A percentile compares a stretch with the other conserved stretches of the same genome.
Evolutionary conservation across 1,284 basidiomycete genomes (phyloP).

Genomic region (Pisolithus thermaeus): DNA sequence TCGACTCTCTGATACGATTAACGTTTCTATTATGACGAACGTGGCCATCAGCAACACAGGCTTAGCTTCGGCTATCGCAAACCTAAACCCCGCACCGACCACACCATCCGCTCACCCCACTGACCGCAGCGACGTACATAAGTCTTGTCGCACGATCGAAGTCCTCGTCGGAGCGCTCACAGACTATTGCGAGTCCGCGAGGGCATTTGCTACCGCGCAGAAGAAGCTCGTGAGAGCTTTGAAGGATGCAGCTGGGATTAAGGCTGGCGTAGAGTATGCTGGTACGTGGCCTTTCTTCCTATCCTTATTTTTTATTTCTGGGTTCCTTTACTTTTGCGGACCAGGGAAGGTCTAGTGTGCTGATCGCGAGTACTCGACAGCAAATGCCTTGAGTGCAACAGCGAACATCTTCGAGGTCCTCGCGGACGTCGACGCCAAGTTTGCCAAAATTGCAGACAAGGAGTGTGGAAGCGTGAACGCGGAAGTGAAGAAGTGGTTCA

Average conservation of each 20-base stretch:
- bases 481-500: constrained; percentile 80
- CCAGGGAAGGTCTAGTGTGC: not conserved
- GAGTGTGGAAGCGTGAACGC: constrained; percentile 59
- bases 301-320: not conserved
- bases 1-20: not conserved
- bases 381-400: constrained; percentile 57
- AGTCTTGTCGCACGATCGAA: constrained; percentile 71
- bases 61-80: not conserved
- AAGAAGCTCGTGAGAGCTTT: constrained; percentile 69
- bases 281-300: constrained; percentile 34
- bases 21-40: not conserved
- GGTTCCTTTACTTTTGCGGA: not conserved
- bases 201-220: constrained; percentile 56
- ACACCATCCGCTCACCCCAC: constrained; percentile 25
- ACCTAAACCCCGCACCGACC: not conserved
- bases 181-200: constrained; percentile 68
- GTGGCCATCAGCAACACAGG: not conserved
- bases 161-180: constrained; percentile 57
- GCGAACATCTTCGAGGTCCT: constrained; percentile 63
- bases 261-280: constrained; percentile 55
- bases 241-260: constrained; percentile 55
- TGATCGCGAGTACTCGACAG: constrained; percentile 31
- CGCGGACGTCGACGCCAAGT: constrained; percentile 65
- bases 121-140: constrained; percentile 69
- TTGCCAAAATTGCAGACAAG: constrained; percentile 66